Evolutionary conservation across 371 early-diverging fungal genomes (phyloP).

Genomic region (Mortierella sp.): DNA sequence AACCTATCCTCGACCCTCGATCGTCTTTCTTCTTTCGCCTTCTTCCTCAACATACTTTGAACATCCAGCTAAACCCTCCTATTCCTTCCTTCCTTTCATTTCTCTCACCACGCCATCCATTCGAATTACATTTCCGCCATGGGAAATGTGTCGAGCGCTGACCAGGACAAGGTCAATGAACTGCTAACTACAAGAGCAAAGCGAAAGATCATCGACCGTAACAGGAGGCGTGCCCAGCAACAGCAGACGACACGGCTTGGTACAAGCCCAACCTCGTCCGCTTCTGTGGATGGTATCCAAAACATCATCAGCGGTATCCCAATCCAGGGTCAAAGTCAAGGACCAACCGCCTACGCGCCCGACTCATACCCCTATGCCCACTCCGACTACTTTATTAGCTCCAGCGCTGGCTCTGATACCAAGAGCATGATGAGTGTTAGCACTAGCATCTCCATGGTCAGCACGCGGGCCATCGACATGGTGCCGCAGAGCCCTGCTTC

Average conservation of each 20-base stretch:
- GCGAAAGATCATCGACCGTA: constrained; percentile 22
- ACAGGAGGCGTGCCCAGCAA: constrained; percentile 21
- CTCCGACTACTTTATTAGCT: constrained; percentile 12
- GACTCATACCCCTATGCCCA: constrained; percentile 25
- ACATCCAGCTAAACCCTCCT: no score
- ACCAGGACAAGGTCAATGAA: constrained; percentile 49
- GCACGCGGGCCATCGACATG: constrained; percentile 2
- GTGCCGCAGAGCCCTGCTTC: constrained; percentile 30
- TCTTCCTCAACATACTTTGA: no score
- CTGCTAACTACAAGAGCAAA: constrained; percentile 34
- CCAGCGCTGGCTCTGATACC: constrained; percentile 1
- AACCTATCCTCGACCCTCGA: constrained; percentile 1
- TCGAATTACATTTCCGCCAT: constrained; percentile 3
- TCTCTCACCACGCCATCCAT: no score
- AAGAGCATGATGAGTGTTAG: constrained; percentile 3
- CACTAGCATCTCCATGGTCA: constrained; percentile 5
- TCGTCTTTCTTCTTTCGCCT: background rate
- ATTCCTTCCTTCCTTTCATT: background rate
- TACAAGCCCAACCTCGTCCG: background rate
- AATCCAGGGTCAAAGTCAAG: constrained; percentile 18
- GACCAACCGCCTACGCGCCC: background rate
- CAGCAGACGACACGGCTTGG: constrained; percentile 11
- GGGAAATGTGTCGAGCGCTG: constrained; percentile 51
- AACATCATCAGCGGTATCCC: background rate
- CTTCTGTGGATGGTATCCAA: background rate